Evolutionary conservation across 2,329 filamentous ascomycete species (phyloP).

Genomic region (Colletotrichum magnum): DNA sequence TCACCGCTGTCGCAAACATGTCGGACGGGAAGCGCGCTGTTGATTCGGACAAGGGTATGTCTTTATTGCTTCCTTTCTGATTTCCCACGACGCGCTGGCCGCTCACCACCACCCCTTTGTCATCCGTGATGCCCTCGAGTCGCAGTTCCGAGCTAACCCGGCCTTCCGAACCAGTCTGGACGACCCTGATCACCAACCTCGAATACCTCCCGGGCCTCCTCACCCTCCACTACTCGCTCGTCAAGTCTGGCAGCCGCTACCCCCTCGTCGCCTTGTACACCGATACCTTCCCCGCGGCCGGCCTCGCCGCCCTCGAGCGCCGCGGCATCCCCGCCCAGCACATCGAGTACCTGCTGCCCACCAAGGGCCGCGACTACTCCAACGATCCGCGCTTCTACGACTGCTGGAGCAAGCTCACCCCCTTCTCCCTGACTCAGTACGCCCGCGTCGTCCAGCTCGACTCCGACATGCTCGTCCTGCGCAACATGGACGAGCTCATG

Average conservation of each 20-base stretch:
- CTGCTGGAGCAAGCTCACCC: constrained; percentile 89
- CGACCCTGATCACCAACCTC: constrained; percentile 87
- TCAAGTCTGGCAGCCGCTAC: constrained; percentile 75
- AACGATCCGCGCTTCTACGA: constrained; percentile 90
- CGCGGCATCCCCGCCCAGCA: constrained; percentile 79
- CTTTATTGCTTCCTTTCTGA: constrained; percentile 1
- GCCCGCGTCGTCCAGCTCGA: constrained; percentile 86
- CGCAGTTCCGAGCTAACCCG: constrained; percentile 2
- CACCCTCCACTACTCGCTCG: constrained; percentile 84
- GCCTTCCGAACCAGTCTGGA: constrained; percentile 75
- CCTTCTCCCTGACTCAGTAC: constrained; percentile 84
- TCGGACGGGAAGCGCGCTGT: constrained; percentile 49
- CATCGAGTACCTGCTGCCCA: constrained; percentile 81
- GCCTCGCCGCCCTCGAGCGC: constrained; percentile 76
- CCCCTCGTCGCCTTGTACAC: constrained; percentile 89
- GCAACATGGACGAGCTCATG: constrained; percentile 95
- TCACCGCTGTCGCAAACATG: constrained; percentile 26
- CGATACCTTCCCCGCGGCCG: constrained; percentile 78
- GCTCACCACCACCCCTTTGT: background rate
- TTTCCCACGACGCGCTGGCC: constrained; percentile 1
- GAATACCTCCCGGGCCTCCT: constrained; percentile 86
- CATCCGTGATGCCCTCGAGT: background rate
- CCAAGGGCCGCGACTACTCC: constrained; percentile 75
- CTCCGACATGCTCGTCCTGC: constrained; percentile 86
- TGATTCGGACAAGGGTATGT: constrained; percentile 56